phyloP scores from a whole-genome alignment of 352 stramenopile species.

The Thalassiosira mediterranea region DNA sequence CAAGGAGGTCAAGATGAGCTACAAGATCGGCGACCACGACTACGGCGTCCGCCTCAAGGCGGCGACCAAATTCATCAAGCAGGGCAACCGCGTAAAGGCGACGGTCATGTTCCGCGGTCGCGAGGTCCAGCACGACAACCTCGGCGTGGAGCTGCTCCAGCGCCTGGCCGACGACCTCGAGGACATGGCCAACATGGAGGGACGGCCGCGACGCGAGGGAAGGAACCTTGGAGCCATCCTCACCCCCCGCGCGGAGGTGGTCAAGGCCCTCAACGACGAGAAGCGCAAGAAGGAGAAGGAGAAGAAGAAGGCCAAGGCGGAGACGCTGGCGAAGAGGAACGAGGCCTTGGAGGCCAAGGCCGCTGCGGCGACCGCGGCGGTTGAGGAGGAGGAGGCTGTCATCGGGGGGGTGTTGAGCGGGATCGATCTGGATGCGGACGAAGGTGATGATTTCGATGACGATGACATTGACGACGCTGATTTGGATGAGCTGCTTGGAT shows the following conservation, averaged over 20 bases:
- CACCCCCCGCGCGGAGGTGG: conserved; percentile 64
- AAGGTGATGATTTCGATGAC: conserved; percentile 50
- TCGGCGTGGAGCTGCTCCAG: conserved; percentile 76
- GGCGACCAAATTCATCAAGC: conserved; percentile 79
- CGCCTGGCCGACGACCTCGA: conserved; percentile 67
- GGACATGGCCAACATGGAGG: conserved; percentile 66
- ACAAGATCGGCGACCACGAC: conserved; percentile 88
- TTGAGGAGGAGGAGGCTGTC: conserved; percentile 18
- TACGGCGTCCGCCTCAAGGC: conserved; percentile 82
- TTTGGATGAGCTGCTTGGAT: conserved; percentile 74
- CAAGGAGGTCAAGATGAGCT: conserved; percentile 89
- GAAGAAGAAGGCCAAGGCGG: conserved; percentile 67
- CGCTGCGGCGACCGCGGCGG: conserved; percentile 18
- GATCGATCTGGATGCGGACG: conserved; percentile 44
- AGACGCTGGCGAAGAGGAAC: conserved; percentile 46
- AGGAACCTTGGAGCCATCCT: conserved; percentile 75
- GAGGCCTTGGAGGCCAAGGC: conserved; percentile 15
- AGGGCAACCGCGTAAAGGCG: conserved; percentile 83
- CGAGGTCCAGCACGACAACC: conserved; percentile 78
- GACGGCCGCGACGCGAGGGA: conserved; percentile 72
- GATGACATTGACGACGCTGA: conserved; percentile 54
- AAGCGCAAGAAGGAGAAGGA: conserved; percentile 71
- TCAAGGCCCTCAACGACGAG: conserved; percentile 75
- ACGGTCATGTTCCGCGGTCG: conserved; percentile 78
- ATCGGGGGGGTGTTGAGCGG: conserved; percentile 22